Base-by-base conservation (phyloP, 441 rosid species). In the Cnidoscolus chayamansa region DNA sequence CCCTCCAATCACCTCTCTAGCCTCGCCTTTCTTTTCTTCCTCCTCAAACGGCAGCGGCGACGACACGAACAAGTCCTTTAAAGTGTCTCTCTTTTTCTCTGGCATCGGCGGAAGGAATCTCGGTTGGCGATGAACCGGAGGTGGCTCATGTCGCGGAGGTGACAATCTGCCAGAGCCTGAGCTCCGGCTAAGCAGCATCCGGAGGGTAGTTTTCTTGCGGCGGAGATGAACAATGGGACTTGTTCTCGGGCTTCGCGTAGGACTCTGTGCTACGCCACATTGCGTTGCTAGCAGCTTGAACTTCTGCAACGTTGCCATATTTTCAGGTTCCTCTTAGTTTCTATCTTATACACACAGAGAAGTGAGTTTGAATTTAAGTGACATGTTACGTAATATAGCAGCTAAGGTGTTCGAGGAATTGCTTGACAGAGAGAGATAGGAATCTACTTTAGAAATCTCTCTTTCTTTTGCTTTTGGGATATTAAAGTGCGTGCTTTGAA, bases 201-300 rank as follows among this genome's bases (percentile, higher is more conserved):
- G 86, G 63, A 88, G 79, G 15, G 92, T 83, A 56, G 90, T 84
- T 76, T 90, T 90, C 72, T 82, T 85, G 6, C 86, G 86, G 0
- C 84, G 82, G 82, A 93, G 79, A 1, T 87, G 87, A 43, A 91
- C 85, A 35, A 86, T 17, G 0, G 95, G 88, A 74, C 94, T 93
- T 43, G 97, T 86, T 65, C 87, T 79, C 0, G 92, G 96, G 77
- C 94, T 87, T 56, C 88, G 77, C 9, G 94, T 88, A 0, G 97
- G 91, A 73, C 96, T 93, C 70, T 72, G 87, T 8, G 81, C 76
- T 5, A 93, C 88, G 49, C 96, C 94, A 37, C 91, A 90, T 84
- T 89, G 95, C 8, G 92, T 83, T n/a, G 97, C 90, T 11, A 90
- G 81, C 25, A 84, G 84, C 91, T 88, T 90, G 87, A 89, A 88